These are phyloP conservation scores for Thermoascus crustaceus DNA, from an alignment of 2,329 filamentous ascomycete species.

Conservation along the genomic window DNA sequence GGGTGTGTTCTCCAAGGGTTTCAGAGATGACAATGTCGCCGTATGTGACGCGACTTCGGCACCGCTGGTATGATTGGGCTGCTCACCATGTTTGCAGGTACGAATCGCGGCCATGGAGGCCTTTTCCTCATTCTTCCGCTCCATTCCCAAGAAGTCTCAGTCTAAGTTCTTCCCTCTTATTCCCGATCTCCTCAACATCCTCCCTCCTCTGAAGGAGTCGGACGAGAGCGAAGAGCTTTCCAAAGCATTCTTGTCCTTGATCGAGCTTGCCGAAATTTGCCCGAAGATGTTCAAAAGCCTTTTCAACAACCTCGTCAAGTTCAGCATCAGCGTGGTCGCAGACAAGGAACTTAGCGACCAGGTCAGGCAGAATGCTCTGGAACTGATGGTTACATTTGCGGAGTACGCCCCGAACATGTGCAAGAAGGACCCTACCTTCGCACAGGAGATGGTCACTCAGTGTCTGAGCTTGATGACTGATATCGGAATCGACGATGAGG, in stretches of 20 bases:
- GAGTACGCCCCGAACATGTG: slow-evolving; percentile 93
- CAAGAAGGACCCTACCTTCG: slow-evolving; percentile 86
- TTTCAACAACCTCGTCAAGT: slow-evolving; percentile 88
- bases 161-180: slow-evolving; percentile 80
- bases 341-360: slow-evolving; percentile 91
- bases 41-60: slow-evolving; percentile 41
- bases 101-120: slow-evolving; percentile 92
- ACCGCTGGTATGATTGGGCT: slow-evolving; percentile 1
- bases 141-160: slow-evolving; percentile 78
- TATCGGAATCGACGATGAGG: slow-evolving; percentile 86
- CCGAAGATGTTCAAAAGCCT: slow-evolving; percentile 95
- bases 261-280: slow-evolving; percentile 87
- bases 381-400: slow-evolving; percentile 96
- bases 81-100: slow-evolving; percentile 49
- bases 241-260: slow-evolving; percentile 80
- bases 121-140: slow-evolving; percentile 92
- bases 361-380: slow-evolving; percentile 86
- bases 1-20: slow-evolving; percentile 80
- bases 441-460: slow-evolving; percentile 94
- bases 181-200: slow-evolving; percentile 85
- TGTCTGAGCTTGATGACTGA: slow-evolving; percentile 98
- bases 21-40: slow-evolving; percentile 76
- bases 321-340: slow-evolving; percentile 86
- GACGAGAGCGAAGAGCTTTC: slow-evolving; percentile 86
- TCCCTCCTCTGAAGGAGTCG: slow-evolving; percentile 87